Conservation (phyloP, 2,329 filamentous ascomycete genomes). For the Fusarium coffeatum region DNA sequence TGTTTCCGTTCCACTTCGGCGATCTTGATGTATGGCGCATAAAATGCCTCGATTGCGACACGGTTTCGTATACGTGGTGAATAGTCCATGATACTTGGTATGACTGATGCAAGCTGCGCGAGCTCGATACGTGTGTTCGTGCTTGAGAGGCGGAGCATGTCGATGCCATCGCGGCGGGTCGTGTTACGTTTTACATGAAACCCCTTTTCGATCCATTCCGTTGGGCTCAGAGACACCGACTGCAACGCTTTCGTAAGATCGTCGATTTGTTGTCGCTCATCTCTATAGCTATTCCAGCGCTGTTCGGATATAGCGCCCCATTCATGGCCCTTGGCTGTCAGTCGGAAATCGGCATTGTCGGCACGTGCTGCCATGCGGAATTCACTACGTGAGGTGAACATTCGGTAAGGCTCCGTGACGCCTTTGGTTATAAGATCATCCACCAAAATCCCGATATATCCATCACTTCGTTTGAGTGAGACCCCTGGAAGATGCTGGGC, state of each 20-base stretch:
- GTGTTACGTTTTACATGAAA: slow-evolving; percentile 76
- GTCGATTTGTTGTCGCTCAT: slow-evolving; percentile 74
- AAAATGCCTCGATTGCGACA: slow-evolving; percentile 83
- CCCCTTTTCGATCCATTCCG: slow-evolving; percentile 75
- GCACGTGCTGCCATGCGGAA: slow-evolving; percentile 92
- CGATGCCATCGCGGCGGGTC: slow-evolving; percentile 76
- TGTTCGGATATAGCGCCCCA: slow-evolving; percentile 82
- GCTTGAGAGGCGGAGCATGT: slow-evolving; percentile 78
- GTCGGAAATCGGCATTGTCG: slow-evolving; percentile 91
- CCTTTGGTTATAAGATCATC: slow-evolving; percentile 97
- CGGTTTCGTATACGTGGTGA: slow-evolving; percentile 70
- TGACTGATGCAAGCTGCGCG: slow-evolving; percentile 64
- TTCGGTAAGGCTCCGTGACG: slow-evolving; percentile 95
- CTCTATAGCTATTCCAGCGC: slow-evolving; percentile 78
- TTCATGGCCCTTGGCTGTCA: slow-evolving; percentile 80
- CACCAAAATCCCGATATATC: slow-evolving; percentile 98
- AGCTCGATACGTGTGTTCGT: slow-evolving; percentile 59
- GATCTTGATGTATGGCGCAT: slow-evolving; percentile 85
- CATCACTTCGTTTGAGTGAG: slow-evolving; percentile 82
- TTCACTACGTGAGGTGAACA: slow-evolving; percentile 97
- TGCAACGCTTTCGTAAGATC: slow-evolving; percentile 72
- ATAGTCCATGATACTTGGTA: slow-evolving; percentile 69
- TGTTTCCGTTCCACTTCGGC: slow-evolving; percentile 74
- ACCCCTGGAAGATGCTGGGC: slow-evolving; percentile 74
- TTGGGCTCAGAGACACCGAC: slow-evolving; percentile 66